A percentile compares a stretch with the other conserved stretches of the same genome.
Evolutionary conservation across 306 rosid genomes (phyloP).

Genomic region (Castanopsis chinensis): DNA sequence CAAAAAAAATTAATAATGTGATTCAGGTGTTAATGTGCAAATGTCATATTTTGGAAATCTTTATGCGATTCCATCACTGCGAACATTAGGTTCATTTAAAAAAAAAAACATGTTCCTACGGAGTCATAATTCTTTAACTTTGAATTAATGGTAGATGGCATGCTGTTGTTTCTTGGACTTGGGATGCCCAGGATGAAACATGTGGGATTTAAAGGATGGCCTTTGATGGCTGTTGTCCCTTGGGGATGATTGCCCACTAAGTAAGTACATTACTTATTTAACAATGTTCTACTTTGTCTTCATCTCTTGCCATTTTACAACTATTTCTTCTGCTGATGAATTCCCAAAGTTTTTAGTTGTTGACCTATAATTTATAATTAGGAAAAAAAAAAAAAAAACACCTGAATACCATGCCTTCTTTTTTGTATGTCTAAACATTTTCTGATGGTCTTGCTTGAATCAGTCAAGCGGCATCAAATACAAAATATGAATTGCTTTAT

Average conservation of each 20-base stretch:
- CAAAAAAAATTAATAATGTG: not conserved
- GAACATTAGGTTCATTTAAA: not conserved
- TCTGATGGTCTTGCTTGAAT: not conserved
- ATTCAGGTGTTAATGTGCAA: not conserved
- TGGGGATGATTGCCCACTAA: constrained; percentile 87
- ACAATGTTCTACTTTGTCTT: not conserved
- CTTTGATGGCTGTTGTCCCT: constrained; percentile 93
- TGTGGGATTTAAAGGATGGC: constrained; percentile 97
- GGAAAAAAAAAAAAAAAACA: too few species aligned
- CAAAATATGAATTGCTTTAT: not conserved
- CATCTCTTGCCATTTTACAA: not conserved
- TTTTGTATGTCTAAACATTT: not conserved
- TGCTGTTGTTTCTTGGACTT: constrained; percentile 90
- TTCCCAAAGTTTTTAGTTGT: not conserved
- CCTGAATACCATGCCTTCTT: not conserved
- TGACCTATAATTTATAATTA: not conserved
- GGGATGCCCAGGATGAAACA: constrained; percentile 92
- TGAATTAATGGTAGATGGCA: constrained; percentile 64
- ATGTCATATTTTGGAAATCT: not conserved
- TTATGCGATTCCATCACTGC: not conserved
- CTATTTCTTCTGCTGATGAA: not conserved
- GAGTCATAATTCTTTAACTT: not conserved
- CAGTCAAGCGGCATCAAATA: not conserved
- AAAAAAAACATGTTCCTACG: not conserved
- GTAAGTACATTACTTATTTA: constrained; percentile 44